Evolutionary conservation across 1,284 basidiomycete genomes (phyloP), one percentile per base, ranked within the genome.

Genomic region (Laetiporus sulphureus): DNA sequence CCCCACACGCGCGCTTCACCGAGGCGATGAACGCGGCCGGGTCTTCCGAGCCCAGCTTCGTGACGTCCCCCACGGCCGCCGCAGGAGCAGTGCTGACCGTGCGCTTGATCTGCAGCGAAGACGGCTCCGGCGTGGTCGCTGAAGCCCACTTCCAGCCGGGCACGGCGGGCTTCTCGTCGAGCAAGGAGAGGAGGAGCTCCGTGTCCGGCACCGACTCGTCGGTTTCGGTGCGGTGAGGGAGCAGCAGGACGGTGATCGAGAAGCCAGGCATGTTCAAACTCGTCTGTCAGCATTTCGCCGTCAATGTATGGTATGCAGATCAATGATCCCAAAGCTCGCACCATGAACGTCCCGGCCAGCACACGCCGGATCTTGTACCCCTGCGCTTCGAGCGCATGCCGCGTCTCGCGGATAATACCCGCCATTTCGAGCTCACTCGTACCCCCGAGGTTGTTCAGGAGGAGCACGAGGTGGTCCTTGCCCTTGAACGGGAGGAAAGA

Each of bases 201-300:
- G 69, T 63, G 3, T 64, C 47, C 4, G 71, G 62, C 36, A 73
- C 64, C 2, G 56, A 52, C 5, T 43, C 29, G 32, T 55, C 44
- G 12, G 57, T 51, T 33, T 71, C 68, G 27, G 58, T 60, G 7
- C 62, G 51, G 7, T 64, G 59, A 0, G 91, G 89, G 5, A 96
- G 78, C 21, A 91, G 77, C 11, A 96, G 72, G 10, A 93, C 72
- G 0, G 93, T 91, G 47, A 97, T 67, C 4, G 90, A 93, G 65
- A 96, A 94, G 2, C 94, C 93, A 23, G 92, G 90, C 86, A 96
- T 92, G 65, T 92, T 91, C 49, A 97, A 73, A 41, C 90, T 93
- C 18, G 91, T 90, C 86, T 89, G 50, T 1, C 24, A 8, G n/a
- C n/a, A n/a, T n/a, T n/a, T n/a, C 10, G 25, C 23, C 15, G 38